These are phyloP conservation scores for Paecilomyces fulvus DNA, from an alignment of 2,329 filamentous ascomycete genomes.

Conservation along the genomic window DNA sequence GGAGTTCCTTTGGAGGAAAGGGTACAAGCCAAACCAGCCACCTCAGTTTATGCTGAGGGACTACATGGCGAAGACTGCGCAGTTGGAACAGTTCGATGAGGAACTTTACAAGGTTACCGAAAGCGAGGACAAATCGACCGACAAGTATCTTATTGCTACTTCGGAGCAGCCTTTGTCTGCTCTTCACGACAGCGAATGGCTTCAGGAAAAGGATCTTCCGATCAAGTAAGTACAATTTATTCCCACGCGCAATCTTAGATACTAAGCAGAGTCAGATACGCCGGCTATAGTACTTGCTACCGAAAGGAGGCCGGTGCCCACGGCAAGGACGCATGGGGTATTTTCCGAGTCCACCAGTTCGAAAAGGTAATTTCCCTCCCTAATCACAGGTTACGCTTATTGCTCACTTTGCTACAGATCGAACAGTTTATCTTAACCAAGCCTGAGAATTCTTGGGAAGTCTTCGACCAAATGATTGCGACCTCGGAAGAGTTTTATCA, in stretches of 20 bases:
- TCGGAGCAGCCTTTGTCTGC: slow-evolving; percentile 93
- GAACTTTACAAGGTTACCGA: slow-evolving; percentile 92
- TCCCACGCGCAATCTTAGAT: not conserved
- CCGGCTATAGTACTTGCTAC: slow-evolving; percentile 92
- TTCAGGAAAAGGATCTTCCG: slow-evolving; percentile 73
- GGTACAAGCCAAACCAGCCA: slow-evolving; percentile 74
- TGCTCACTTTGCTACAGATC: slow-evolving; percentile 38
- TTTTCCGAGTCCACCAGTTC: slow-evolving; percentile 97
- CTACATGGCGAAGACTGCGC: slow-evolving; percentile 96
- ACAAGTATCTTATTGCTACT: slow-evolving; percentile 77
- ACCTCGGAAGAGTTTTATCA: slow-evolving; percentile 94
- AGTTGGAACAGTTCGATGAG: slow-evolving; percentile 95
- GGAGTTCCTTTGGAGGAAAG: slow-evolving; percentile 73
- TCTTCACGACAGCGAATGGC: slow-evolving; percentile 89
- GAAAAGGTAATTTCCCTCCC: slow-evolving; percentile 57
- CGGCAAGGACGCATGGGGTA: slow-evolving; percentile 90
- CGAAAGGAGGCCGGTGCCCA: slow-evolving; percentile 89
- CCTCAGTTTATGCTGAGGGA: slow-evolving; percentile 93
- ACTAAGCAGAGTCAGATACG: slow-evolving; percentile 42
- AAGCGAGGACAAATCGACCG: slow-evolving; percentile 73
- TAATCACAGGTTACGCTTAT: not conserved
- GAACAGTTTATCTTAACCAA: slow-evolving; percentile 75
- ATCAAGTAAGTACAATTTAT: slow-evolving; percentile 56
- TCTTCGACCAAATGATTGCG: slow-evolving; percentile 86
- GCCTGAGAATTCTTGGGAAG: slow-evolving; percentile 84